Percentiles rank a stretch among this genome's conserved stretches.
phyloP scores from a whole-genome alignment of 169 alveolate genomes.

The Plasmodium fragile region DNA sequence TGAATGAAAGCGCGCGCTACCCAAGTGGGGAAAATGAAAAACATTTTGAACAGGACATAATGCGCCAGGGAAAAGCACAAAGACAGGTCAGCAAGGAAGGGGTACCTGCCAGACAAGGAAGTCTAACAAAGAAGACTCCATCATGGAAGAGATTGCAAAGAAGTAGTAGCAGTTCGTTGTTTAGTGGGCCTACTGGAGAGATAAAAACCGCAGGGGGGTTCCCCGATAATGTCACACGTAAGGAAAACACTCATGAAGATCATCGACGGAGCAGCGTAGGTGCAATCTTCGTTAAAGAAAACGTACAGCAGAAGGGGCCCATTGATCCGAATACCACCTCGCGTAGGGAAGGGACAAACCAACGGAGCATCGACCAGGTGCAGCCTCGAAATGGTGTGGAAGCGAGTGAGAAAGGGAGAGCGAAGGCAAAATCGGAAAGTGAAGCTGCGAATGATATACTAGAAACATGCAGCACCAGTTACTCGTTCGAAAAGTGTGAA shows the following conservation, averaged over 20 bases:
- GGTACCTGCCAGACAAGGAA: not conserved
- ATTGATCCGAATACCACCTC: not conserved
- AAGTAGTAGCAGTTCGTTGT: not conserved
- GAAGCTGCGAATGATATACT: not conserved
- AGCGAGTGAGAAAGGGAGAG: not conserved
- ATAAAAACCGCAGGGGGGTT: not conserved
- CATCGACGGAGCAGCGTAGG: not conserved
- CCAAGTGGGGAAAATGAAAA: not conserved
- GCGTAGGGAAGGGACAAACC: not conserved
- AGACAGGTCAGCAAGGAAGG: not conserved
- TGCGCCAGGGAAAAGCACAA: not conserved
- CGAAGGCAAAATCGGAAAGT: not conserved
- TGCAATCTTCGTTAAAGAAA: not conserved
- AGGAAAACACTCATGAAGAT: not conserved
- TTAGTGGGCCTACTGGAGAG: not conserved
- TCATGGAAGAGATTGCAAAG: not conserved
- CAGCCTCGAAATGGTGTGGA: not conserved
- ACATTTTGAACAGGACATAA: conserved; percentile 1
- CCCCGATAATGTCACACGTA: not conserved
- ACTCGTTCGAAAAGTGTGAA: conserved; percentile 1
- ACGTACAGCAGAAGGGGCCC: not conserved
- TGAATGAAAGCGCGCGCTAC: not conserved
- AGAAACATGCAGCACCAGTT: conserved; percentile 6
- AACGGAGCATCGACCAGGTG: not conserved
- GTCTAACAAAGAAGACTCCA: not conserved